phyloP scores from a whole-genome alignment of 2,329 filamentous ascomycete species.

The Colletotrichum chrysophilum region DNA sequence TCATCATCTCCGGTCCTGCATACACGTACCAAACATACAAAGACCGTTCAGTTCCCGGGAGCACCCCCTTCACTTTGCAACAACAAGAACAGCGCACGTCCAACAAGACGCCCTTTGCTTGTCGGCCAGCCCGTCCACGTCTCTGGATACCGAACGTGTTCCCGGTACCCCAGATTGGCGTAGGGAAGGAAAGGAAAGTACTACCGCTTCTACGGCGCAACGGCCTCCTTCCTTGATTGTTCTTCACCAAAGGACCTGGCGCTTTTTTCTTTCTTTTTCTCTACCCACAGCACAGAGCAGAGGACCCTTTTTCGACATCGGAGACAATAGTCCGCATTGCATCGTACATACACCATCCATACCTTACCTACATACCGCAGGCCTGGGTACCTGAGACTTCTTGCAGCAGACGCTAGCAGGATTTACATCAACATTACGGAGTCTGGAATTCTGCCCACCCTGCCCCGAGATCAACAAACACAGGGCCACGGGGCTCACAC shows the following conservation, averaged over 20 bases:
- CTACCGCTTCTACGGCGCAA: background rate
- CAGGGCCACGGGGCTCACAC: background rate
- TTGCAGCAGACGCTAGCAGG: background rate
- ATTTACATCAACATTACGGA: constrained; percentile 8
- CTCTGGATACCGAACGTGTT: background rate
- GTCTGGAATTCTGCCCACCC: background rate
- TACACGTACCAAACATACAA: background rate
- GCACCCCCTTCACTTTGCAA: background rate
- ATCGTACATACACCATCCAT: background rate
- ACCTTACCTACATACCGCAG: background rate
- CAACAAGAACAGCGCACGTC: background rate
- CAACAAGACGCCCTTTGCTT: background rate
- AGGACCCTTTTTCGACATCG: background rate
- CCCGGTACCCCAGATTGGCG: background rate
- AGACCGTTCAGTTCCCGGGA: background rate
- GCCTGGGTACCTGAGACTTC: background rate
- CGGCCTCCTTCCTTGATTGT: background rate
- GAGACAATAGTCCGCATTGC: background rate
- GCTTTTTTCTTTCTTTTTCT: background rate
- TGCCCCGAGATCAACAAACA: background rate
- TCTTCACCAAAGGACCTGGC: background rate
- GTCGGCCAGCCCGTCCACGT: background rate
- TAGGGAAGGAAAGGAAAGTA: background rate
- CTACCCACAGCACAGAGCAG: background rate
- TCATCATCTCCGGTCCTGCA: background rate